Conservation (phyloP, 2,329 filamentous ascomycete species). For the Harringtonia aguacate region DNA sequence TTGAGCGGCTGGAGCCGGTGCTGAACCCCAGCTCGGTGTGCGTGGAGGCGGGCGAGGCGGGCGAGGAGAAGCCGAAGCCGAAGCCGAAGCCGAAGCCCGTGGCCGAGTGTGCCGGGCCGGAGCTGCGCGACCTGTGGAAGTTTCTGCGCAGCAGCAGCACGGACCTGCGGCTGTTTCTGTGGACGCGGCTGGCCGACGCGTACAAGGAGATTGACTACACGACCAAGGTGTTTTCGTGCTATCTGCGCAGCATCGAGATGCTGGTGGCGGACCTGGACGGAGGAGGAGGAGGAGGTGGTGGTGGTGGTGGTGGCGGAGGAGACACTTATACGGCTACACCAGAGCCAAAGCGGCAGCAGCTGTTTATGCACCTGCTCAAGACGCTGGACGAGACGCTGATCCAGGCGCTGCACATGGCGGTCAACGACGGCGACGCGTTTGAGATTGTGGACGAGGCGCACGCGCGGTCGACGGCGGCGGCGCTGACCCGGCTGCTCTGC, state of each 20-base stretch:
- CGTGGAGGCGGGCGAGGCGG: conserved; percentile 15
- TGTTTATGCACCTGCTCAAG: conserved; percentile 67
- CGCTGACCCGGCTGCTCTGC: conserved; percentile 60
- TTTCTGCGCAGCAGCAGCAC: conserved; percentile 76
- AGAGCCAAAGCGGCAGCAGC: conserved; percentile 54
- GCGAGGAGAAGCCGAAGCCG: conserved; percentile 8
- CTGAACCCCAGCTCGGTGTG: conserved; percentile 59
- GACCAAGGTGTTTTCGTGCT: conserved; percentile 82
- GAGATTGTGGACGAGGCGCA: conserved; percentile 78
- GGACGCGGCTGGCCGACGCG: conserved; percentile 82
- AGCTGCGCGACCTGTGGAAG: conserved; percentile 68
- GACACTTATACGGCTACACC: conserved; percentile 37
- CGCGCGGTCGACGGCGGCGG: conserved; percentile 59
- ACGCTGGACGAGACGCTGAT: conserved; percentile 67
- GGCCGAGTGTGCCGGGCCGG: conserved; percentile 40
- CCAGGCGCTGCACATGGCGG: conserved; percentile 56
- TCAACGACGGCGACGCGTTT: conserved; percentile 60
- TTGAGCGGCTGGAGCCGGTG: conserved; percentile 87
- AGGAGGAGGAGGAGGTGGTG: conserved; percentile 49
- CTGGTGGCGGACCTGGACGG: conserved; percentile 52
- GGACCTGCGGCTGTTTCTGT: conserved; percentile 75
- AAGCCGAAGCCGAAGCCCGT: conserved; percentile 25
- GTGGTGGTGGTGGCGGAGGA: neutral
- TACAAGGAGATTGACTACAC: conserved; percentile 77
- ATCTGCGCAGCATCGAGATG: conserved; percentile 75